Conservation (phyloP, 352 stramenopile species). For the Pythium phragmitis region DNA sequence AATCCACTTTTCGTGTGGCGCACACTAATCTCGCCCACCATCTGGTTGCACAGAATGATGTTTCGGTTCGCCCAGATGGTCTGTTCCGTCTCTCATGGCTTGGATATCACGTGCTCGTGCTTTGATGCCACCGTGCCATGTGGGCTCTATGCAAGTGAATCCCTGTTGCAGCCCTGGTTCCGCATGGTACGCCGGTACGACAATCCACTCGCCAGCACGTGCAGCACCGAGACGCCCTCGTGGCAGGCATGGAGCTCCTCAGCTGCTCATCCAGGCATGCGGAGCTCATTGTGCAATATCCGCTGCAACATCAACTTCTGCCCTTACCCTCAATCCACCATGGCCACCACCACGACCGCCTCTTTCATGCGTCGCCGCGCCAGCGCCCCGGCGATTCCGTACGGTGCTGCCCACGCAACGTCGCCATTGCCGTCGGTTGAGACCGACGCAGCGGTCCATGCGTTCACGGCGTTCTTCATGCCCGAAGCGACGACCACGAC, state of each 20-base stretch:
- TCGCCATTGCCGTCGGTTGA: neutral
- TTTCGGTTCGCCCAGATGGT: too few species aligned
- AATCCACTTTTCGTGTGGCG: too few species aligned
- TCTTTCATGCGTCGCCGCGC: conserved; percentile 25
- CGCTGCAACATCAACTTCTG: neutral
- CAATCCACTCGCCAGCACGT: conserved; percentile 4
- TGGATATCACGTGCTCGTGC: too few species aligned
- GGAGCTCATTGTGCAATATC: conserved; percentile 10
- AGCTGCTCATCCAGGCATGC: neutral
- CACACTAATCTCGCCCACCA: too few species aligned
- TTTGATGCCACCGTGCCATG: neutral
- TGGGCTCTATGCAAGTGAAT: neutral
- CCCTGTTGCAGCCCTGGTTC: neutral
- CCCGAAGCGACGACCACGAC: conserved; percentile 15
- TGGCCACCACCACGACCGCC: conserved; percentile 8
- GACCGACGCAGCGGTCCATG: conserved; percentile 8
- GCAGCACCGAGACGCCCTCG: conserved; percentile 12
- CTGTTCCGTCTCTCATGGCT: too few species aligned
- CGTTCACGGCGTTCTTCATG: conserved; percentile 26
- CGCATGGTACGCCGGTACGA: neutral
- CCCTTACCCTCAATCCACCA: neutral
- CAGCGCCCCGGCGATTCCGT: neutral
- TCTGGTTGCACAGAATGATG: too few species aligned
- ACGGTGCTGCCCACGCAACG: neutral
- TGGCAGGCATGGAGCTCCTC: neutral